Conservation (phyloP, 1,284 basidiomycete genomes). For the Coniophora puteana region DNA sequence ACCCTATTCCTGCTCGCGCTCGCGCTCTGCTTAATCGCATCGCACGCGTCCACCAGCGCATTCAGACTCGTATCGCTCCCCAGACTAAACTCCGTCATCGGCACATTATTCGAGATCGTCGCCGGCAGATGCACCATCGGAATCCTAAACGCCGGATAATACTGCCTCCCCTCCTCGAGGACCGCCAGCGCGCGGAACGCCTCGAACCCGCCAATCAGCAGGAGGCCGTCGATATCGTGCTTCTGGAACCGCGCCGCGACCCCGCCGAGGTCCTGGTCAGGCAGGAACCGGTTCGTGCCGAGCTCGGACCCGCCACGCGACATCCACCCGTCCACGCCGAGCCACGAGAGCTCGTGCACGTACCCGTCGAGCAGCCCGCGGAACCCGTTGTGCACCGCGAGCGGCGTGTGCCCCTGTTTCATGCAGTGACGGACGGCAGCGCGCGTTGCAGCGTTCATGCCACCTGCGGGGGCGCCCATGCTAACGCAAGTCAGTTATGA, state of each 20-base stretch:
- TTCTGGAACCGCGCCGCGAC: slow-evolving; percentile 91
- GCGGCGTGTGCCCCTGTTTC: slow-evolving; percentile 86
- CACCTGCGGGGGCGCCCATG: slow-evolving; percentile 95
- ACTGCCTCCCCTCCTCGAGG: slow-evolving; percentile 75
- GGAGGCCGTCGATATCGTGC: slow-evolving; percentile 75
- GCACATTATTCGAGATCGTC: slow-evolving; percentile 97
- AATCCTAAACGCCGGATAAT: slow-evolving; percentile 90
- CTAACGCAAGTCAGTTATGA: slow-evolving; percentile 36
- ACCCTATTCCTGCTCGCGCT: slow-evolving; percentile 93
- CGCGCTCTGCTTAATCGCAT: slow-evolving; percentile 97
- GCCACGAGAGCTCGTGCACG: slow-evolving; percentile 87
- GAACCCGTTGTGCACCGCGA: slow-evolving; percentile 96
- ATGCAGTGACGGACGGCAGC: slow-evolving; percentile 93
- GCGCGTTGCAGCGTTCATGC: slow-evolving; percentile 98
- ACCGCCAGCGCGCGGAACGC: slow-evolving; percentile 80
- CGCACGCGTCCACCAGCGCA: slow-evolving; percentile 95
- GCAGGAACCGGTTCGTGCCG: slow-evolving; percentile 90
- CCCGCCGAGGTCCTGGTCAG: slow-evolving; percentile 81
- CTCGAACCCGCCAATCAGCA: slow-evolving; percentile 97
- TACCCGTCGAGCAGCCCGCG: slow-evolving; percentile 90
- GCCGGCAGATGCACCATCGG: slow-evolving; percentile 93
- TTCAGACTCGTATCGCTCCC: slow-evolving; percentile 97
- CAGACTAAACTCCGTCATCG: slow-evolving; percentile 92
- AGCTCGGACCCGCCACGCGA: slow-evolving; percentile 97
- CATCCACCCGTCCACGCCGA: slow-evolving; percentile 96